Conservation (phyloP, 352 stramenopile species). For the Globisporangium parvum region DNA sequence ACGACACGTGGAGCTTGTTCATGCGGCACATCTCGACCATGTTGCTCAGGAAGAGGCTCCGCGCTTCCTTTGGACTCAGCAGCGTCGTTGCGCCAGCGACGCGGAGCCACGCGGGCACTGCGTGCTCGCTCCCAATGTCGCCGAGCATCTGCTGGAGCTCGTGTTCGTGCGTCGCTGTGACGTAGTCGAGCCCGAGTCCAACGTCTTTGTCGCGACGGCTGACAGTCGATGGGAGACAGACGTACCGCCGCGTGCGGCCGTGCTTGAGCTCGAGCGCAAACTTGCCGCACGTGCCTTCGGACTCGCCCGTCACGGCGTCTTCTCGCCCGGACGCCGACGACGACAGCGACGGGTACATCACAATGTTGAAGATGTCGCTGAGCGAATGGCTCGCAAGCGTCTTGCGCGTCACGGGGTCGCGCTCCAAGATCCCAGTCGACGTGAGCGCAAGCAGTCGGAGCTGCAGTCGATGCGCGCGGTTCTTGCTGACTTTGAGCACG, state of each 20-base stretch:
- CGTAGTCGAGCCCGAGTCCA: slow-evolving; percentile 56
- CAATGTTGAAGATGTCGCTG: slow-evolving; percentile 83
- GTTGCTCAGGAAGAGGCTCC: slow-evolving; percentile 80
- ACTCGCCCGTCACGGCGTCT: slow-evolving; percentile 30
- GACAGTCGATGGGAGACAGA: slow-evolving; percentile 63
- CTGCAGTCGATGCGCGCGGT: slow-evolving; percentile 61
- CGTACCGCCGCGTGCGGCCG: slow-evolving; percentile 65
- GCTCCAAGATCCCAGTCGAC: slow-evolving; percentile 60
- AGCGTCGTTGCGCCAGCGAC: slow-evolving; percentile 69
- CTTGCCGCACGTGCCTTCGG: slow-evolving; percentile 64
- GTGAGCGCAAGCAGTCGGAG: slow-evolving; percentile 69
- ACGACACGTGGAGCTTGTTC: slow-evolving; percentile 84
- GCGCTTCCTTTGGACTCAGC: slow-evolving; percentile 66
- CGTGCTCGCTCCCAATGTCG: slow-evolving; percentile 59
- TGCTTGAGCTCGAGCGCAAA: slow-evolving; percentile 85
- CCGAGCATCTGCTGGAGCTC: slow-evolving; percentile 65
- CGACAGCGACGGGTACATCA: slow-evolving; percentile 82
- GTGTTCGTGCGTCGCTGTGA: slow-evolving; percentile 48
- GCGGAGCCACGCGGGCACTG: slow-evolving; percentile 60
- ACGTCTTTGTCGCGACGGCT: slow-evolving; percentile 68
- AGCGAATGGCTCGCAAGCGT: slow-evolving; percentile 61
- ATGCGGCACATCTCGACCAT: slow-evolving; percentile 86
- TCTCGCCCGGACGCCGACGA: slow-evolving; percentile 21
- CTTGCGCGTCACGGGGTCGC: slow-evolving; percentile 62
- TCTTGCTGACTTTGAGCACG: slow-evolving; percentile 84